Conservation (phyloP, 2,329 filamentous ascomycete species). For the Xylaria multiplex region DNA sequence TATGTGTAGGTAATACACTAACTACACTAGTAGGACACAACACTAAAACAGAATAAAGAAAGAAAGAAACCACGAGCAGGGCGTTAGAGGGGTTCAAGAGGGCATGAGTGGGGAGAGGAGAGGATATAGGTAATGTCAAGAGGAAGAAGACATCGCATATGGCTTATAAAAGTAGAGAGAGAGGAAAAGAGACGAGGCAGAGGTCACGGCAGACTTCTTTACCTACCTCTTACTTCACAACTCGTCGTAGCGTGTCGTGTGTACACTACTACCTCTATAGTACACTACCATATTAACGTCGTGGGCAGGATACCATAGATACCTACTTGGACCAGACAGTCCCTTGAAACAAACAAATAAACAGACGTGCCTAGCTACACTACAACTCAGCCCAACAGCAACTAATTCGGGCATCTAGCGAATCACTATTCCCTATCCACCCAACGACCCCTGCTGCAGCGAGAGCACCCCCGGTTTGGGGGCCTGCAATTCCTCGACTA, state of each 20-base stretch:
- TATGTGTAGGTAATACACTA: neutral
- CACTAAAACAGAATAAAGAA: no score
- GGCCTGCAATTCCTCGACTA: conserved; percentile 8
- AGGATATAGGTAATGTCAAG: neutral
- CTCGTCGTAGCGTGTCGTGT: neutral
- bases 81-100: no score
- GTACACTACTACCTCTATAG: no score
- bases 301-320: neutral
- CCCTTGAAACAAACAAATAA: no score
- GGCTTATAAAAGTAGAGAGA: neutral
- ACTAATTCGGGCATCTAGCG: conserved; percentile 42
- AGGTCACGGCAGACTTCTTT: neutral
- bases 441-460: conserved; percentile 42
- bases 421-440: conserved; percentile 42
- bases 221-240: conserved; percentile 17
- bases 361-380: no score
- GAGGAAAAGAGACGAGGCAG: neutral
- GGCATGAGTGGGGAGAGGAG: neutral
- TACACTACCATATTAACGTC: neutral
- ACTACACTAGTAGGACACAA: neutral
- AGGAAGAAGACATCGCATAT: conserved; percentile 4
- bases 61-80: no score
- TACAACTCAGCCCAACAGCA: conserved; percentile 44
- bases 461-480: conserved; percentile 37
- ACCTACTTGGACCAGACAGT: neutral